Conservation (phyloP, 2,329 filamentous ascomycete species). For the Ambrosiella xylebori region DNA sequence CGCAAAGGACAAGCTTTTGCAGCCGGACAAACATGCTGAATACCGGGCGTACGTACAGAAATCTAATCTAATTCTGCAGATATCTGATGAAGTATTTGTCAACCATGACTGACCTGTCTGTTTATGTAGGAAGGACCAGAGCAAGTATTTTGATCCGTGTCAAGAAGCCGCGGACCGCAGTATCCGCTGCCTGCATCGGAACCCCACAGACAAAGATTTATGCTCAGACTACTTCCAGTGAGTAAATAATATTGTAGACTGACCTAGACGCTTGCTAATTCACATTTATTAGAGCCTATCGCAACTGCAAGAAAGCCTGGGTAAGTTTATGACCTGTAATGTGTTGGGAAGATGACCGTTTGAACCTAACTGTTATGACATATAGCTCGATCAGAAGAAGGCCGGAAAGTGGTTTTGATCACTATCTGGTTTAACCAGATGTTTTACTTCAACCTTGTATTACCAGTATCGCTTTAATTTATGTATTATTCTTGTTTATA, state of each 20-base stretch:
- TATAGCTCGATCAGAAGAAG: slow-evolving; percentile 10
- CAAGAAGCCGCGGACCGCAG: slow-evolving; percentile 79
- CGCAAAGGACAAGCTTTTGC: not conserved
- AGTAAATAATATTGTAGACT: slow-evolving; percentile 21
- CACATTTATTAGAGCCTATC: slow-evolving; percentile 52
- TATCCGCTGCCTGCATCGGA: slow-evolving; percentile 75
- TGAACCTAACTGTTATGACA: not conserved
- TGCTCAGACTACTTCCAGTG: slow-evolving; percentile 93
- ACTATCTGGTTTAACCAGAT: not conserved
- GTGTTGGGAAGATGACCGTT: not conserved
- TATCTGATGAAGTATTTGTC: too few species aligned
- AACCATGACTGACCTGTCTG: not conserved
- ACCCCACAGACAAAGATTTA: slow-evolving; percentile 73
- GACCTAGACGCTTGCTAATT: not conserved
- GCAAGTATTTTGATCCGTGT: slow-evolving; percentile 88
- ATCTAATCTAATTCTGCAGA: too few species aligned
- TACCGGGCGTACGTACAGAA: slow-evolving; percentile 11
- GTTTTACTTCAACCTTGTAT: not conserved
- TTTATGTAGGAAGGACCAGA: slow-evolving; percentile 57
- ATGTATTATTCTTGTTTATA: not conserved
- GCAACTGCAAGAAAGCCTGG: slow-evolving; percentile 91
- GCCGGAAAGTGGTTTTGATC: slow-evolving; percentile 7
- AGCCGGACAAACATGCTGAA: slow-evolving; percentile 10
- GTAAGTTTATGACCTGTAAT: slow-evolving; percentile 29
- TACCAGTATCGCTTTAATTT: not conserved